Conservation (phyloP, 805 yeast genomes). For the Saturnispora saitoi region DNA sequence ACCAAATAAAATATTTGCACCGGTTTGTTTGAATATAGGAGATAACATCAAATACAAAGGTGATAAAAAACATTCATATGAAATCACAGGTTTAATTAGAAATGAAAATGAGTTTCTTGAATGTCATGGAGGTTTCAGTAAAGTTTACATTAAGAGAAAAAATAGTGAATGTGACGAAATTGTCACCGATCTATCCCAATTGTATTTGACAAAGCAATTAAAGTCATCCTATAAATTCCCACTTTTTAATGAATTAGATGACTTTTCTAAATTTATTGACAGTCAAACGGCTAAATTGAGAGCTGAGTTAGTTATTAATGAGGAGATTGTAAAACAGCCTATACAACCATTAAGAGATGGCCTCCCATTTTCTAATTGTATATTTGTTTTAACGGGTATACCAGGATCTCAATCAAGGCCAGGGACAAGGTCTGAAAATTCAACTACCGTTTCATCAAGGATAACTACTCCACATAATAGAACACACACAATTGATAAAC, state of each 20-base stretch:
- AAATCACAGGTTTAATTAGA: slow-evolving; percentile 14
- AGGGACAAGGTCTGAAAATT: slow-evolving; percentile 4
- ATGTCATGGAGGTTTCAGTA: slow-evolving; percentile 13
- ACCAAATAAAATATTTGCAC: slow-evolving; percentile 14
- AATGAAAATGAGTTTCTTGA: neutral
- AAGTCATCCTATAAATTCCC: slow-evolving; percentile 8
- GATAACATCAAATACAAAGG: slow-evolving; percentile 10
- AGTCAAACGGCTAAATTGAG: slow-evolving; percentile 3
- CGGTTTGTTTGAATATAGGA: slow-evolving; percentile 15
- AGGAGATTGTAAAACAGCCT: neutral
- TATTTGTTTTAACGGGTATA: slow-evolving; percentile 12
- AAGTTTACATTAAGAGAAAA: slow-evolving; percentile 6
- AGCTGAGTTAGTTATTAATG: neutral
- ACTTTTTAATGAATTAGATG: slow-evolving; percentile 13
- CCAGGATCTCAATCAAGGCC: neutral
- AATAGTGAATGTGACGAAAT: slow-evolving; percentile 8
- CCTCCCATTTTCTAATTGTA: slow-evolving; percentile 9
- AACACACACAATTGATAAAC: slow-evolving; percentile 1
- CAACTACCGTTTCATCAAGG: slow-evolving; percentile 7
- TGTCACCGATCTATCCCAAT: slow-evolving; percentile 5
- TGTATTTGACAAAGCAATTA: slow-evolving; percentile 8
- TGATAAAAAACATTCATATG: slow-evolving; percentile 6
- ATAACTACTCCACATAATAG: slow-evolving; percentile 3
- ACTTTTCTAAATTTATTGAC: slow-evolving; percentile 12
- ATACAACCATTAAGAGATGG: neutral